A percentile compares a stretch with the other conserved stretches of the same genome.
Conservation (phyloP, 345 rosid species). For the Eucalyptus globulus region DNA sequence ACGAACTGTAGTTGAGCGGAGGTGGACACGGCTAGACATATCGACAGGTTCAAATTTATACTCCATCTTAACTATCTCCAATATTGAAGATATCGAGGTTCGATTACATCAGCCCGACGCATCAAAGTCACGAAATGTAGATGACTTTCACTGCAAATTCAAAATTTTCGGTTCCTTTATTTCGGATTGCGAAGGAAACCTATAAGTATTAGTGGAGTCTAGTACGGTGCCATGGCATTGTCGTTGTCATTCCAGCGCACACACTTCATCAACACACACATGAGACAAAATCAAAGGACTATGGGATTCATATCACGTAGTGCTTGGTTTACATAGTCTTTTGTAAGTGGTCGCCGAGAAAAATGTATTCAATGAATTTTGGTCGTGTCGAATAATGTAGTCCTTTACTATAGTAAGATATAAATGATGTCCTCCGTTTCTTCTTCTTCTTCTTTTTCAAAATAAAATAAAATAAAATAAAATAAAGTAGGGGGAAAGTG, state of each 20-base stretch:
- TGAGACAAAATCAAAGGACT: neutral
- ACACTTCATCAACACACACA: neutral
- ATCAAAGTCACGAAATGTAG: no score
- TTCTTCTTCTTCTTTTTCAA: rapidly evolving
- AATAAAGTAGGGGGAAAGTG: neutral
- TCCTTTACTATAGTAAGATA: neutral
- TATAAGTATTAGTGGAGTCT: neutral
- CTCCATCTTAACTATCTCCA: neutral
- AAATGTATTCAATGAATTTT: neutral
- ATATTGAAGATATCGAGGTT: neutral
- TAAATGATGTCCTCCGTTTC: neutral
- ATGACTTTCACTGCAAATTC: neutral
- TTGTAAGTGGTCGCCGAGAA: neutral
- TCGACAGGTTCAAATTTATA: rapidly evolving
- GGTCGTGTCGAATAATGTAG: neutral
- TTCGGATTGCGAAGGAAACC: neutral
- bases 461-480: neutral
- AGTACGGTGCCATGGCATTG: neutral
- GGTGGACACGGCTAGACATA: neutral
- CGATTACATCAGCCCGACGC: neutral
- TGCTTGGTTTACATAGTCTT: neutral
- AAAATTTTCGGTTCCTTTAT: neutral
- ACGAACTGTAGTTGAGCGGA: neutral
- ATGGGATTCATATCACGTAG: neutral
- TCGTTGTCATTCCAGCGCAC: neutral